Conservation (phyloP, 306 rosid species). For the Malus sieversii region DNA sequence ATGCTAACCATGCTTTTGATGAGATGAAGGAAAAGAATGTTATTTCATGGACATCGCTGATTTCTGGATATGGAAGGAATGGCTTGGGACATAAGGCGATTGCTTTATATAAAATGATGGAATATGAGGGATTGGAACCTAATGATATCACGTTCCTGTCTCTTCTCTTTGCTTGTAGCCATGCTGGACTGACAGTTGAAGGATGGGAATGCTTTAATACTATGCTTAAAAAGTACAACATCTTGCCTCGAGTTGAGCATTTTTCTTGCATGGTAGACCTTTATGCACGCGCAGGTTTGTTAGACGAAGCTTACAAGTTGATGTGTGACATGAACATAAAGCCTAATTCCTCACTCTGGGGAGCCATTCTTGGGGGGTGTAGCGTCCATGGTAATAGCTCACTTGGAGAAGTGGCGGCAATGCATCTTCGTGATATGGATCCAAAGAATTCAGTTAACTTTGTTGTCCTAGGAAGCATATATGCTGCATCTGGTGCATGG, state of each 20-base stretch:
- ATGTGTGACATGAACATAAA: constrained; percentile 11
- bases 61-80: constrained; percentile 31
- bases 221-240: constrained; percentile 19
- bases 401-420: constrained; percentile 27
- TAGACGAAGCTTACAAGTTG: constrained; percentile 23
- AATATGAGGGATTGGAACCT: constrained; percentile 25
- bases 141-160: constrained; percentile 29
- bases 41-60: constrained; percentile 24
- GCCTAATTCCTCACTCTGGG: constrained; percentile 30
- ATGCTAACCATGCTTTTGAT: constrained; percentile 16
- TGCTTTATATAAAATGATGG: constrained; percentile 25
- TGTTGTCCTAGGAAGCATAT: constrained; percentile 26
- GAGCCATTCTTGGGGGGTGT: constrained; percentile 32
- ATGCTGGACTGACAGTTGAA: constrained; percentile 27
- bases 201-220: constrained; percentile 25
- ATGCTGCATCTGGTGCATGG: constrained; percentile 31
- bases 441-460: constrained; percentile 22
- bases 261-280: constrained; percentile 31
- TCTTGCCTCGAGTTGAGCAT: constrained; percentile 24
- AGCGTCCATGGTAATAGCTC: constrained; percentile 16
- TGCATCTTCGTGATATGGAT: constrained; percentile 18
- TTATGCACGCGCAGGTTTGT: constrained; percentile 28
- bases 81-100: constrained; percentile 25
- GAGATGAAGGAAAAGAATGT: constrained; percentile 30
- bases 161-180: constrained; percentile 36